Evolutionary conservation across 2,329 filamentous ascomycete genomes (phyloP), one percentile per base, ranked within the genome.

Genomic region (Talaromyces marneffei): DNA sequence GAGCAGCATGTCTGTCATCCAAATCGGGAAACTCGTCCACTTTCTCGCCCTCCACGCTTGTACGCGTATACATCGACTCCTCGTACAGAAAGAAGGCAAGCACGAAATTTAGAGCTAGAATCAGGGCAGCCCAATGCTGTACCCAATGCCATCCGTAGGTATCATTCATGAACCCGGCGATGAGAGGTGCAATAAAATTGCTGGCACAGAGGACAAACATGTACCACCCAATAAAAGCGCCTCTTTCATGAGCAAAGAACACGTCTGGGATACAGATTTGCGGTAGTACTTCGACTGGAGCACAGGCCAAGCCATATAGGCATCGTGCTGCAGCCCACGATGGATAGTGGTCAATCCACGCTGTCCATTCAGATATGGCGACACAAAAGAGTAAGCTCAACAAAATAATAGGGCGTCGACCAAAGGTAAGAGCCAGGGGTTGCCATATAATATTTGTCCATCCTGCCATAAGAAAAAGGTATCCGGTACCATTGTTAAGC

Each of bases 61-160:
- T 60, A 12, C 80, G 77, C 56, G 75, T 70, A 67, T 81, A 85
- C 67, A 83, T 85, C 4, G 84, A 85, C 69, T 86, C 84, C 69
- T 86, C 84, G 76, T 85, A 80, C 69, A 82, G 80, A 66, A 86
- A 82, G 72, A 84, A 85, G 1, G 82, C 71, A 64, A 84, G 77
- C 18, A 85, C 66, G 39, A 82, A 80, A 9, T 72, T 75, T 1
- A 80, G 70, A 0, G 72, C 82, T 2, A 74, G 70, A 64, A 86
- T 78, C 29, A 87, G 85, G 4, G 83, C 80, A 35, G 79, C 79
- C 75, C 82, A 84, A 65, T 81, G 79, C 71, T 81, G 73, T 16
- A 78, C 75, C 79, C 80, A 83, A 59, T 76, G 63, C 80, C 80
- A 83, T 2, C 80, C 79, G 62, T 76, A 74, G 1, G 74, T 75